Base-by-base conservation (phyloP, 176 grass and related monocot genomes). In the Triticum monococcum region DNA sequence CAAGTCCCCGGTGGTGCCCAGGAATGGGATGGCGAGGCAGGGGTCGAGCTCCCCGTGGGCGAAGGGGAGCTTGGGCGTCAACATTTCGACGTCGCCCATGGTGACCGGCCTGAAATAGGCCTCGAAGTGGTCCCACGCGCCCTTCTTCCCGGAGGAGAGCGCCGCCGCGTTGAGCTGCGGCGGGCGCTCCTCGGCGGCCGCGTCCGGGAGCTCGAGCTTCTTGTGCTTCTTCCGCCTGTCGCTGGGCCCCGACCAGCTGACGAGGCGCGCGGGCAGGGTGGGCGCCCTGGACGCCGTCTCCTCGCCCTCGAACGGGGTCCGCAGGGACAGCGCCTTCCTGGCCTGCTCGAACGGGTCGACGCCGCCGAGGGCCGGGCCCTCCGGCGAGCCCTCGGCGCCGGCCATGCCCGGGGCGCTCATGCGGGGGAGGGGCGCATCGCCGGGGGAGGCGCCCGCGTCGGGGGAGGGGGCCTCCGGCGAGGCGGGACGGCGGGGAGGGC, bases 111-210 rank as follows among this genome's bases (percentile, higher is more conserved):
- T 80, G 56, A 99, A 99, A 77, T 91, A 99, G 18, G 85, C 80
- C 88, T 99, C 97, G 37, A 92, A 94, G 77, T 97, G 90, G 45
- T 93, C 92, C 97, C 97, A 99, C 37, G 92, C 79, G 76, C 73
- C 84, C 59, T 79, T 62, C 54, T 92, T 86, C 26, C 87, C 70
- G 38, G 86, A 43, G 35, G 83, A 36, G 35, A 77, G 63, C 60
- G 64, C 68, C 60, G 64, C 68, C 0, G 45, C 52, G 24, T 87
- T 22, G 4, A 84, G 80, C 77, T 91, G 86, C 64, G 73, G 79
- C 45, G 64, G 81, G 38, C 75, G 81, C 86, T 88, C 87, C n/a
- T 25, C 81, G 56, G 75, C 73, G 68, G 79, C 89, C 57, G 72
- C 84, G 25, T 83, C 89, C 5, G 83, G 81, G 17, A 79, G 86